These are phyloP conservation scores for Cucurbita maxima DNA, from an alignment of 306 rosid genomes.

Conservation along the genomic window DNA sequence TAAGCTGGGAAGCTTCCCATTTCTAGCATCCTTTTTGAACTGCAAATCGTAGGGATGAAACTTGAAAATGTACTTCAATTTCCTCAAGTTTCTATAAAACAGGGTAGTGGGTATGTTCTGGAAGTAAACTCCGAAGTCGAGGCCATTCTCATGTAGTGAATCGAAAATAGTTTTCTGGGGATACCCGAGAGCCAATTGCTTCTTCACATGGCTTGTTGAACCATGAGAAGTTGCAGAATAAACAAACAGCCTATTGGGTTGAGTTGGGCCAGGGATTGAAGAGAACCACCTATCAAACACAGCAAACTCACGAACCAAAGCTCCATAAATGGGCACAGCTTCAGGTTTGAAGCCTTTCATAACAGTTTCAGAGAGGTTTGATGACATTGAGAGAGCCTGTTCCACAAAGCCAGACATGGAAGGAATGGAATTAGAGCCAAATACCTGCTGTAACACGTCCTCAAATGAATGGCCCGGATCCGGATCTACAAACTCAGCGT, in stretches of 20 bases:
- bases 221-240: slow-evolving; percentile 98
- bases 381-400: slow-evolving; percentile 67
- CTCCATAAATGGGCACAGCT: slow-evolving; percentile 62
- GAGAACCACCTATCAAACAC: slow-evolving; percentile 94
- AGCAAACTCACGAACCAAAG: slow-evolving; percentile 60
- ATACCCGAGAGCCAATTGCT: slow-evolving; percentile 69
- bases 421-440: slow-evolving; percentile 61
- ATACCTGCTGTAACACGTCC: slow-evolving; percentile 72
- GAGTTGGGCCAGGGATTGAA: slow-evolving; percentile 94
- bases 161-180: slow-evolving; percentile 95
- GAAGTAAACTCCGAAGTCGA: slow-evolving; percentile 65
- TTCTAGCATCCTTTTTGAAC: slow-evolving; percentile 65
- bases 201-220: slow-evolving; percentile 80
- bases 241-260: slow-evolving; percentile 89
- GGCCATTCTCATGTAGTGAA: slow-evolving; percentile 52
- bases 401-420: slow-evolving; percentile 94
- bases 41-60: slow-evolving; percentile 65
- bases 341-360: slow-evolving; percentile 89
- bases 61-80: slow-evolving; percentile 57
- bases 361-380: slow-evolving; percentile 65
- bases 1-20: slow-evolving; percentile 76
- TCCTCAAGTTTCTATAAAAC: slow-evolving; percentile 82
- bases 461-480: slow-evolving; percentile 98
- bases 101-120: slow-evolving; percentile 77
- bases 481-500: slow-evolving; percentile 94